These are phyloP conservation scores for Tetracentron sinense DNA, from an alignment of 164 flowering plant genomes.

Conservation along the genomic window DNA sequence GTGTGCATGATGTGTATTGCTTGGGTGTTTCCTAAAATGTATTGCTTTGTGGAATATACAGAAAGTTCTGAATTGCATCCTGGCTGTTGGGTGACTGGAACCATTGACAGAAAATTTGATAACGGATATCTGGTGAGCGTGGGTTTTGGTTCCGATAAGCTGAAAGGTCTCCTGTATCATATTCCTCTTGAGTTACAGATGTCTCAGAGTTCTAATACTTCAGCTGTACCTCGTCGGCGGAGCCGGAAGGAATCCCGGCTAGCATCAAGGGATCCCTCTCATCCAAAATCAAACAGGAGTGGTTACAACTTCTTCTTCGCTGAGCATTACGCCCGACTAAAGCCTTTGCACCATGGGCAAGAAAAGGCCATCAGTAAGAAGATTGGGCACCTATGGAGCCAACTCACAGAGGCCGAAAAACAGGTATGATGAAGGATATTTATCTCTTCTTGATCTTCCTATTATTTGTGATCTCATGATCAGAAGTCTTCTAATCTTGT, in stretches of 20 bases:
- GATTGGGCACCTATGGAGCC: slow-evolving; percentile 56
- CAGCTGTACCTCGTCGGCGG: slow-evolving; percentile 22
- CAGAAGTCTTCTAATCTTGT: neutral
- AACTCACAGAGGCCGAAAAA: slow-evolving; percentile 56
- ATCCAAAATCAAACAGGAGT: slow-evolving; percentile 53
- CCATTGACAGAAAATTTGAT: slow-evolving; percentile 76
- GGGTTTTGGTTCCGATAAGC: slow-evolving; percentile 47
- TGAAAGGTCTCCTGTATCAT: slow-evolving; percentile 80
- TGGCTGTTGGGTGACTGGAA: slow-evolving; percentile 52
- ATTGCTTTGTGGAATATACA: slow-evolving; percentile 21
- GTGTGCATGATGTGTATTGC: too few relatives aligned
- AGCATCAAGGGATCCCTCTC: slow-evolving; percentile 43
- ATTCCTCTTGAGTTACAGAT: slow-evolving; percentile 28
- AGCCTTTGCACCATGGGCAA: slow-evolving; percentile 42
- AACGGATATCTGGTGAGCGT: slow-evolving; percentile 71
- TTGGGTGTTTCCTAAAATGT: neutral
- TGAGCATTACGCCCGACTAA: slow-evolving; percentile 55
- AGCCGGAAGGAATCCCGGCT: slow-evolving; percentile 41
- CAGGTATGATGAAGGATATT: slow-evolving; percentile 32
- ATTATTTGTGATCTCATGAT: neutral
- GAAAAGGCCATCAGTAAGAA: slow-evolving; percentile 50
- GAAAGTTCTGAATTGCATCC: slow-evolving; percentile 31
- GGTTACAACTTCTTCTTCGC: slow-evolving; percentile 68
- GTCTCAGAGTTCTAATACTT: slow-evolving; percentile 24
- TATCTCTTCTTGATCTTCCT: neutral